Conservation (phyloP, 768 basidiomycete species). For the Solioccasus polychromus region DNA sequence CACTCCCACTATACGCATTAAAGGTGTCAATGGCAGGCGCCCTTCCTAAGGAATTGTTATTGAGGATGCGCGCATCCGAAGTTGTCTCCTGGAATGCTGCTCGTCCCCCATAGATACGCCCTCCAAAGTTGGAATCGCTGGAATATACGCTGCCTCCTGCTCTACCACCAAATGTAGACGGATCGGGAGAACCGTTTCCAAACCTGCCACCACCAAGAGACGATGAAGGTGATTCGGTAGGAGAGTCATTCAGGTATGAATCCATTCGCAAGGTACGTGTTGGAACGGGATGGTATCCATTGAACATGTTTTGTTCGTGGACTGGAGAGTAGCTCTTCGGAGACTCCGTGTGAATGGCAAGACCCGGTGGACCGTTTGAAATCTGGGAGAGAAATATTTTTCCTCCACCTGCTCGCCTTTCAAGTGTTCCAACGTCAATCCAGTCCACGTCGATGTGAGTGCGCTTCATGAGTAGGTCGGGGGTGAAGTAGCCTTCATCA, state of each 20-base stretch:
- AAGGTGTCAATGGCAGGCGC: constrained; percentile 38
- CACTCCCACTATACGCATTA: constrained; percentile 33
- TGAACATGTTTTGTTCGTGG: constrained; percentile 39
- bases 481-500: constrained; percentile 83
- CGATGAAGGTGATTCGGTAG: constrained; percentile 71
- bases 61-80: constrained; percentile 39
- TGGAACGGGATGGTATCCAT: constrained; percentile 66
- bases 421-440: constrained; percentile 60
- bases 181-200: constrained; percentile 67
- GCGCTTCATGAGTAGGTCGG: constrained; percentile 82
- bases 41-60: constrained; percentile 32
- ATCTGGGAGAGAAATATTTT: constrained; percentile 64
- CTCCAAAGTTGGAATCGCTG: constrained; percentile 35
- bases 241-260: constrained; percentile 52
- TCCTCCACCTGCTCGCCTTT: constrained; percentile 47
- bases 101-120: constrained; percentile 35
- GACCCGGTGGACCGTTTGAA: constrained; percentile 49
- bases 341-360: constrained; percentile 48
- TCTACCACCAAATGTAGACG: constrained; percentile 51
- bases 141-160: constrained; percentile 36
- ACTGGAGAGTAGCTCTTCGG: constrained; percentile 42
- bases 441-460: constrained; percentile 66
- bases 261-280: constrained; percentile 62
- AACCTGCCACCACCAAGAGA: constrained; percentile 65
- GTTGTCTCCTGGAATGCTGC: constrained; percentile 39